Evolutionary conservation across 176 grass and related monocot species (phyloP), one percentile per base, ranked within the genome.

Genomic region (Eleusine coracana): DNA sequence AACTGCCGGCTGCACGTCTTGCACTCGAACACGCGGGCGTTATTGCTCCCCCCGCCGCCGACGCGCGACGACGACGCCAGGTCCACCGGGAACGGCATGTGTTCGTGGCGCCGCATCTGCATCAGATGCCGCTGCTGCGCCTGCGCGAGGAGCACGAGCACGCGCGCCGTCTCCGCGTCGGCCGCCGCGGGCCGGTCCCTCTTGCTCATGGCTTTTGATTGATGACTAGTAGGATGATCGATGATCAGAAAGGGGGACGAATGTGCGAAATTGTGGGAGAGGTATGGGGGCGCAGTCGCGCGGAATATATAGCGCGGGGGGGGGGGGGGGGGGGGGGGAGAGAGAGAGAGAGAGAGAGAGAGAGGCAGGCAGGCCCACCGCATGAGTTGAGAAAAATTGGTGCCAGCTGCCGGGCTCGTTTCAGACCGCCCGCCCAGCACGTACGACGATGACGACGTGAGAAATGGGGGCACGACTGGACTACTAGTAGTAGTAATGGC

Each of bases 1-100:
- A 98, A 98, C 85, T 80, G 76, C 2, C 93, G 89, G 82, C 50
- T 90, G 80, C 96, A 95, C 13, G 96, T 98, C 85, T 95, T 98
- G 93, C 96, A 98, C 92, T 95, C 89, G 80, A 96, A 98, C 44
- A 88, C 87, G 75, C 91, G 90, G 40, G 21, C 86, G 12, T 17
- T 21, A 18, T 56, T 55, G 45, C 10, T 50, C 48, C 48, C 48
- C 0, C 18, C 17, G 52, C 14, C 49, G 14, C 49, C 49, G 10
- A 14, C 14, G 14, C 28, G 76, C 68, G 67, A 67, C 70, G 13
- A 59, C n/a, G 2, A 14, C 37, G 20, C 71, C 15, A 34, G 23
- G 40, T 34, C 48, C 1, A 55, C 21, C 6, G 21, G 48, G 7
- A 34, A 11, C 77, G 16, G 10, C 28, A 3, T 48, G 78, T 14